Percentiles rank a stretch among this genome's conserved stretches.
These are phyloP conservation scores for Kurtzmaniella quercitrusa DNA, from an alignment of 1,139 yeast genomes.

Conservation along the genomic window DNA sequence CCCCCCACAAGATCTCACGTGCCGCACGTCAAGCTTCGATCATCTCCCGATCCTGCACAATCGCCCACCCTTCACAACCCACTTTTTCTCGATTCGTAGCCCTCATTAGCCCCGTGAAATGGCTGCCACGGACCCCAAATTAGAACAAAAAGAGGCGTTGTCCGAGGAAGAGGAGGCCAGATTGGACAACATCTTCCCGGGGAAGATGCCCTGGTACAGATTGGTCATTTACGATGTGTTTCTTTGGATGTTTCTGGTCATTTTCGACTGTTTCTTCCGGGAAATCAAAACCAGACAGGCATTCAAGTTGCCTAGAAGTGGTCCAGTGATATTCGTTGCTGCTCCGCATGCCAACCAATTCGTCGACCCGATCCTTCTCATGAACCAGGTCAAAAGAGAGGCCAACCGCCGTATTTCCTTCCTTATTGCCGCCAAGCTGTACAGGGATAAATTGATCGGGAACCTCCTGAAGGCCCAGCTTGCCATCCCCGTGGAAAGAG, in stretches of 20 bases:
- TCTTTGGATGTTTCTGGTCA: conserved; percentile 42
- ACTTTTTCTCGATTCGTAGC: background rate
- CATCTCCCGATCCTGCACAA: background rate
- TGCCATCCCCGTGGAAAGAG: conserved; percentile 86
- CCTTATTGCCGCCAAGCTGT: conserved; percentile 80
- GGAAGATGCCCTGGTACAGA: conserved; percentile 26
- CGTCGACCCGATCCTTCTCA: conserved; percentile 82
- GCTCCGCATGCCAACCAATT: conserved; percentile 98
- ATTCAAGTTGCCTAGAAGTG: conserved; percentile 73
- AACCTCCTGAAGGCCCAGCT: conserved; percentile 68
- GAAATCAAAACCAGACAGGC: conserved; percentile 92
- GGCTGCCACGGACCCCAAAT: background rate
- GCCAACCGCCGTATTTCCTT: conserved; percentile 76
- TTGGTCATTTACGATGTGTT: conserved; percentile 44
- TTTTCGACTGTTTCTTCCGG: conserved; percentile 66
- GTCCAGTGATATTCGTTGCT: conserved; percentile 91
- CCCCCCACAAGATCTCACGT: background rate
- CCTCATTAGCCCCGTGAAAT: background rate
- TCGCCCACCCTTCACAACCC: background rate
- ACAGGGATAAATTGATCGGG: conserved; percentile 66
- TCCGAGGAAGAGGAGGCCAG: conserved; percentile 1
- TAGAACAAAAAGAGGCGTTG: background rate
- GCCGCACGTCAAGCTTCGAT: background rate
- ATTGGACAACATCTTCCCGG: background rate
- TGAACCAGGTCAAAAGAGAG: conserved; percentile 75